Evolutionary conservation across 208 protist species (phyloP).

Genomic region (Phytomonas francai): DNA sequence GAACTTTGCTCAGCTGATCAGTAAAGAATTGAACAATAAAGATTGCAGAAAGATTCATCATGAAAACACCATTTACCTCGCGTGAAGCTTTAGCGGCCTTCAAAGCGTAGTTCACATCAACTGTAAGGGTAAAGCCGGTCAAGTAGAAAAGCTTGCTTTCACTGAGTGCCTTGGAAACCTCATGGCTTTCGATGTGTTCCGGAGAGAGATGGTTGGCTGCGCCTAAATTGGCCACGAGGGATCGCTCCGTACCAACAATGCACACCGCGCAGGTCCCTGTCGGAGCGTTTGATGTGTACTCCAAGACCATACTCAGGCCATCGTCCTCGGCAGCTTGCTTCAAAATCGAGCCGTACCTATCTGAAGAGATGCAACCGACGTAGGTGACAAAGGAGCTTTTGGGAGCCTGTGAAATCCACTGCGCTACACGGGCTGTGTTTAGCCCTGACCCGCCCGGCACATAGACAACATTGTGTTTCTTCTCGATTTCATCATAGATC

Average conservation of each 20-base stretch:
- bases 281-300: conserved; percentile 76
- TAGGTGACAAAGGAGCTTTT: conserved; percentile 51
- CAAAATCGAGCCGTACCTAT: conserved; percentile 90
- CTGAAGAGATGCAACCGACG: conserved; percentile 94
- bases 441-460: conserved; percentile 97
- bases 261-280: conserved; percentile 97
- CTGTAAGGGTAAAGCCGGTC: conserved; percentile 95
- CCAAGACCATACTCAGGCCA: conserved; percentile 82
- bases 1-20: conserved; percentile 69
- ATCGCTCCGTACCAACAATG: conserved; percentile 90
- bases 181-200: conserved; percentile 77
- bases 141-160: conserved; percentile 82
- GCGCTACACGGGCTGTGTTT: conserved; percentile 95
- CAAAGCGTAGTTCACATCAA: conserved; percentile 89
- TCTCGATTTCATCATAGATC: conserved; percentile 88
- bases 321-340: conserved; percentile 75
- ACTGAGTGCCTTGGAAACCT: conserved; percentile 40
- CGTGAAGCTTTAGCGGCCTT: conserved; percentile 86
- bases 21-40: conserved; percentile 96
- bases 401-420: conserved; percentile 83
- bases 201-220: conserved; percentile 95
- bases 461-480: conserved; percentile 79
- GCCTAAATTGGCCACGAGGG: conserved; percentile 95
- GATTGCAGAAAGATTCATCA: conserved; percentile 95
- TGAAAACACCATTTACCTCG: conserved; percentile 77